A percentile compares a stretch with the other conserved stretches of the same genome.
phyloP scores from a whole-genome alignment of 2,329 filamentous ascomycete genomes.

The Arthrinium phaeospermum region DNA sequence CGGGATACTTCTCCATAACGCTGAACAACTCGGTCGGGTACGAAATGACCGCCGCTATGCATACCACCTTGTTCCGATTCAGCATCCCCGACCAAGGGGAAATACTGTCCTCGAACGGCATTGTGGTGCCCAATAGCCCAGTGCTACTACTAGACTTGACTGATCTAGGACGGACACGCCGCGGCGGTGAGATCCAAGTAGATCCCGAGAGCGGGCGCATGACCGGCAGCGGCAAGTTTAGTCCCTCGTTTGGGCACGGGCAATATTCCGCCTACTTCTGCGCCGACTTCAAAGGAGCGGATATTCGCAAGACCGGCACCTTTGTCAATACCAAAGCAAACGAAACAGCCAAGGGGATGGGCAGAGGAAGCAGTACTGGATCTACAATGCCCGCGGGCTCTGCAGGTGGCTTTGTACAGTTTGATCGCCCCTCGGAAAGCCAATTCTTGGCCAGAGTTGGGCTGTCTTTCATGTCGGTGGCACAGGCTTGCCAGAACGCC shows the following conservation, averaged over 20 bases:
- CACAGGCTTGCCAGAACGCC: slow-evolving; percentile 72
- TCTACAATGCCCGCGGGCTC: slow-evolving; percentile 39
- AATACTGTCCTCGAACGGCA: slow-evolving; percentile 28
- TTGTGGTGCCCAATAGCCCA: slow-evolving; percentile 50
- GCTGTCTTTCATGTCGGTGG: slow-evolving; percentile 71
- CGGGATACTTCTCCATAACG: slow-evolving; percentile 65
- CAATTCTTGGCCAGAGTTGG: slow-evolving; percentile 73
- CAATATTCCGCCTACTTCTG: slow-evolving; percentile 65
- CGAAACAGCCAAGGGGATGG: slow-evolving; percentile 32
- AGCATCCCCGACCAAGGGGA: slow-evolving; percentile 50
- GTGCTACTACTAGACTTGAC: slow-evolving; percentile 65
- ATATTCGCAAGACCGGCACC: slow-evolving; percentile 60
- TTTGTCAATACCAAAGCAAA: slow-evolving; percentile 57
- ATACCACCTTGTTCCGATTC: slow-evolving; percentile 65
- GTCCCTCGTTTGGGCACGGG: slow-evolving; percentile 65
- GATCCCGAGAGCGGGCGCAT: slow-evolving; percentile 59
- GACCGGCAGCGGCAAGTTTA: slow-evolving; percentile 63
- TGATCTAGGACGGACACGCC: slow-evolving; percentile 59
- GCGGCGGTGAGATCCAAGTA: slow-evolving; percentile 56
- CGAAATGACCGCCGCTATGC: slow-evolving; percentile 67
- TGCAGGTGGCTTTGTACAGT: slow-evolving; percentile 68
- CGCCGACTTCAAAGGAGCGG: slow-evolving; percentile 62
- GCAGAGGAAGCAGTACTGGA: slow-evolving; percentile 38
- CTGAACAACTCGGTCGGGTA: slow-evolving; percentile 61
- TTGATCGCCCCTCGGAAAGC: slow-evolving; percentile 49